Base-by-base conservation (phyloP, 2,329 filamentous ascomycete species). In the Verticillium isaacii region DNA sequence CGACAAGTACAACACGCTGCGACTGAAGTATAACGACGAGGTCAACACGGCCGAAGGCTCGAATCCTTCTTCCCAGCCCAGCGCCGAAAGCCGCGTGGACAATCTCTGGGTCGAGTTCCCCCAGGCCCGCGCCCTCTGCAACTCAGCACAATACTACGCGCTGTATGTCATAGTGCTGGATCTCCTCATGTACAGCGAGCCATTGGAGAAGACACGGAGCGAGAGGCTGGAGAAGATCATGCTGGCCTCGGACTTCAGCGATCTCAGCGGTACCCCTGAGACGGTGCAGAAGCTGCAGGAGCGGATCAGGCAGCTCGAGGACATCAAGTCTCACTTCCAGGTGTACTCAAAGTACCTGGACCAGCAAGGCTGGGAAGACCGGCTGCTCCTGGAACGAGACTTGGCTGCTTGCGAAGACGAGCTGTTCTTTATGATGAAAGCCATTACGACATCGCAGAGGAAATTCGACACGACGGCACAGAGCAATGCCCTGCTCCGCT, bases 361-460 rank as follows among this genome's bases (percentile, higher is more conserved):
- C 74, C 88, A 89, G 69, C 87, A 91, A 70, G 93, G 93, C 15
- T 98, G 94, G 93, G 88, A 95, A 71, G 94, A 98, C 72, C 87
- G 93, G 37, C 82, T 97, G 63, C 79, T 89, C n/a, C 83, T 99
- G 54, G 95, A 99, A 72, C 89, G 91, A 59, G 95, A 99, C 72
- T 80, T 99, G 58, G 86, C 92, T 11, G 87, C 87, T 23, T 97
- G 92, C 70, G 95, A 98, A 73, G 95, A 99, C 70, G 96, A 99
- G 74, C 78, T 99, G 9, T 99, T 99, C 82, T 99, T 99, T 78
- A 91, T 99, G 81, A 98, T 99, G 95, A 98, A 99, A 71, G 96
- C 95, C 45, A 99, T 99, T 72, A 99, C 95, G 1, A 96, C 93
- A 2, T 96, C 94, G 5, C 95, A 99, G 75, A 85, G 93, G 63